These are phyloP conservation scores for Talaromyces sp. DNA, from an alignment of 2,329 filamentous ascomycete genomes.

Conservation along the genomic window DNA sequence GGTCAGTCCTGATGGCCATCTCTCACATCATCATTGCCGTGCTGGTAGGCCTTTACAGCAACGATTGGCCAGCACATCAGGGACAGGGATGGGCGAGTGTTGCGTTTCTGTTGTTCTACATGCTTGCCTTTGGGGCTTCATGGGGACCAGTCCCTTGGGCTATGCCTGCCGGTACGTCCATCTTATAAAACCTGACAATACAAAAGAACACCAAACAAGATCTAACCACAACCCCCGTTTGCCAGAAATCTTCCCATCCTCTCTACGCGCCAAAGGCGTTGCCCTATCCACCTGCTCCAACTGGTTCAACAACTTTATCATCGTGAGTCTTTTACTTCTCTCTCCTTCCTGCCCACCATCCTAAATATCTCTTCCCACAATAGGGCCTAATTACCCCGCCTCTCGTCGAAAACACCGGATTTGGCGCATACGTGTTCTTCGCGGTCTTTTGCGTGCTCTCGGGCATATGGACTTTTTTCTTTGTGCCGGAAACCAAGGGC, in stretches of 20 bases:
- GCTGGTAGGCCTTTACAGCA: conserved; percentile 48
- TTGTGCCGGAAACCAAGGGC: conserved; percentile 51
- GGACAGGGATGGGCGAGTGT: conserved; percentile 51
- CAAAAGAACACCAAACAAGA: conserved; percentile 5
- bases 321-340: conserved; percentile 27
- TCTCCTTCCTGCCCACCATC: neutral
- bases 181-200: neutral
- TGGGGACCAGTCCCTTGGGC: conserved; percentile 50
- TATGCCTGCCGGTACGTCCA: conserved; percentile 31
- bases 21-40: conserved; percentile 47
- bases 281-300: conserved; percentile 58
- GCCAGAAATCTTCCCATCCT: conserved; percentile 59
- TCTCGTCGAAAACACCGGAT: conserved; percentile 53
- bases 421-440: conserved; percentile 55
- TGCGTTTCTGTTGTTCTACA: conserved; percentile 56
- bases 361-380: neutral
- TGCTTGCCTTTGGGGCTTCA: conserved; percentile 55
- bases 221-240: conserved; percentile 13
- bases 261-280: conserved; percentile 58
- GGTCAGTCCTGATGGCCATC: conserved; percentile 41
- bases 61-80: conserved; percentile 46
- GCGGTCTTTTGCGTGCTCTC: conserved; percentile 44
- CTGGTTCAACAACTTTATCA: conserved; percentile 61
- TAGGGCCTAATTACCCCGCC: conserved; percentile 59
- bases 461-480: conserved; percentile 42